phyloP scores from a whole-genome alignment of 163 green algal genomes.

The Scenedesmus sp. region DNA sequence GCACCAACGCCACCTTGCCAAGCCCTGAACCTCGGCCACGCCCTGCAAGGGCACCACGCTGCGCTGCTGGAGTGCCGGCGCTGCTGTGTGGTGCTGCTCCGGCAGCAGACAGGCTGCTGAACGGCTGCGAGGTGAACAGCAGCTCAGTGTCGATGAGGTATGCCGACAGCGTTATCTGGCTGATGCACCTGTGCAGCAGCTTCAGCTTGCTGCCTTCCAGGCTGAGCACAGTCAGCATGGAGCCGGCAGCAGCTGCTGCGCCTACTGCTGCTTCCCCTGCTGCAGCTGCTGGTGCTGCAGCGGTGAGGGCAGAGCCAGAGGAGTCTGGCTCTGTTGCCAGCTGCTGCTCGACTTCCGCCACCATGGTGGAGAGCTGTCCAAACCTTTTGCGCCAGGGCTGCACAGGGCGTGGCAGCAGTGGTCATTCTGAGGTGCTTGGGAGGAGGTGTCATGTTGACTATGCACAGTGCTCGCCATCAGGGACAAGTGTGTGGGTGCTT shows the following conservation, averaged over 20 bases:
- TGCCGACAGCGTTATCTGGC: not conserved
- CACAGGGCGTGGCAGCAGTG: not conserved
- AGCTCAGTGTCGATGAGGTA: slow-evolving; percentile 47
- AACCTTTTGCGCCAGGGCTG: slow-evolving; percentile 35
- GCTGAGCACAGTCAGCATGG: slow-evolving; percentile 14
- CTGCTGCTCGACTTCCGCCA: slow-evolving; percentile 21
- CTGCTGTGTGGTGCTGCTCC: not conserved
- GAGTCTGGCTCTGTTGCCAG: not conserved
- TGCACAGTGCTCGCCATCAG: too few relatives aligned
- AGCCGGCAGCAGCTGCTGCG: not conserved
- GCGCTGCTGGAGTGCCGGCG: not conserved
- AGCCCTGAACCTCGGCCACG: not conserved
- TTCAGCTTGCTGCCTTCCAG: slow-evolving; percentile 18
- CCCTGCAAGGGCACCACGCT: not conserved
- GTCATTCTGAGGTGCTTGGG: too few relatives aligned
- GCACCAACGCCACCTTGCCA: slow-evolving; percentile 13
- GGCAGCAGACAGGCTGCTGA: slow-evolving; percentile 5
- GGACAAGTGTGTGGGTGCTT: too few relatives aligned
- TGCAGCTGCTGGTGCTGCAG: not conserved
- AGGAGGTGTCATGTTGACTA: too few relatives aligned
- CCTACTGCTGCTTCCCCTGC: not conserved
- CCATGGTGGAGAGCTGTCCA: not conserved
- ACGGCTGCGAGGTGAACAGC: slow-evolving; percentile 40
- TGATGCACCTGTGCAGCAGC: not conserved
- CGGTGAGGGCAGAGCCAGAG: not conserved